phyloP scores from a whole-genome alignment of 208 protist genomes.

The Trypanosoma caninum region DNA sequence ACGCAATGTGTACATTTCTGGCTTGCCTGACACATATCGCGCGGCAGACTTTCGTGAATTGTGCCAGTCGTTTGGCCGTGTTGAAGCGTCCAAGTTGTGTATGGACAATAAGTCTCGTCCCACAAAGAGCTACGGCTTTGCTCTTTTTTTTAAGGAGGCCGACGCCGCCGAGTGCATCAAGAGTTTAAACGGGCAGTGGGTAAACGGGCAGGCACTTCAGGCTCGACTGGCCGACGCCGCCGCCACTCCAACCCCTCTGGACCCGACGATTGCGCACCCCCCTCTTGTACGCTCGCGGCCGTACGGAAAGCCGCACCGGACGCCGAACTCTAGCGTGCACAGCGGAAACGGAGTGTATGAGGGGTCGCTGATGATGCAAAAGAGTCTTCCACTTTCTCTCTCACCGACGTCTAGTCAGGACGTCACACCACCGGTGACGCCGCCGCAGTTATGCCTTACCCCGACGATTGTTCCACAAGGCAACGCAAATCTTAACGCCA shows the following conservation, averaged over 20 bases:
- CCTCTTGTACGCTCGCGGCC: conserved; percentile 13
- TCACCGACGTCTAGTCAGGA: conserved; percentile 17
- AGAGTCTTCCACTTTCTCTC: conserved; percentile 3
- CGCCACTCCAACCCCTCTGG: conserved; percentile 51
- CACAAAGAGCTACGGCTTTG: conserved; percentile 70
- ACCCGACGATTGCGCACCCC: conserved; percentile 15
- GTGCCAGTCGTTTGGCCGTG: conserved; percentile 53
- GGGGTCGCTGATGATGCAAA: background rate
- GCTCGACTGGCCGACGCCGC: conserved; percentile 53
- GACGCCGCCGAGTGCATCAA: conserved; percentile 50
- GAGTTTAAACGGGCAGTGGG: conserved; percentile 38
- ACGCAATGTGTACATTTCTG: conserved; percentile 79
- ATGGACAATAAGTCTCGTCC: conserved; percentile 46
- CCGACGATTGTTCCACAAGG: background rate
- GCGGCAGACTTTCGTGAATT: conserved; percentile 56
- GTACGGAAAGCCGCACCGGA: background rate
- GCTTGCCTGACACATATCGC: conserved; percentile 40
- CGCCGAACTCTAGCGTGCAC: conserved; percentile 10
- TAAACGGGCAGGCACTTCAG: conserved; percentile 44
- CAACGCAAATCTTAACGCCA: background rate
- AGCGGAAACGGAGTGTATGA: background rate
- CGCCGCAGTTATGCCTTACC: conserved; percentile 6
- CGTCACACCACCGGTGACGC: conserved; percentile 14
- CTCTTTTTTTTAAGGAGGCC: conserved; percentile 58
- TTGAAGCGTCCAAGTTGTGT: conserved; percentile 68